Evolutionary conservation across 805 yeast species (phyloP).

Genomic region (Wickerhamomyces silvicola): DNA sequence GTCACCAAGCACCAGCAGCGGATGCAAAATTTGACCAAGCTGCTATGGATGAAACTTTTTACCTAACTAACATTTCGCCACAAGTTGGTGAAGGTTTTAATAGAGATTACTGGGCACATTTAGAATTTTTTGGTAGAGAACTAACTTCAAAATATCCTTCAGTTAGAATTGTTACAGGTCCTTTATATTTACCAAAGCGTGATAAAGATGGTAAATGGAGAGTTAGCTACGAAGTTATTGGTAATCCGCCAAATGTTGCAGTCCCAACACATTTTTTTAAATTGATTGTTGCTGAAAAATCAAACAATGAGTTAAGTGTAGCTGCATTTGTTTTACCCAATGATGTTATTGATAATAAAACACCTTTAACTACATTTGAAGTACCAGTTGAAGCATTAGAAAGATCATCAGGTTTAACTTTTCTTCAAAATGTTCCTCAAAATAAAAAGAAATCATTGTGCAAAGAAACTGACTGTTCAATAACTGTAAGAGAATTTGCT

Average conservation of each 20-base stretch:
- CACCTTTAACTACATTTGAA: slow-evolving; percentile 68
- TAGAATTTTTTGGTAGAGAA: slow-evolving; percentile 82
- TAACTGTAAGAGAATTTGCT: slow-evolving; percentile 75
- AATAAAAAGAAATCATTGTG: slow-evolving; percentile 60
- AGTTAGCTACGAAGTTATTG: slow-evolving; percentile 87
- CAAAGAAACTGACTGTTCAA: slow-evolving; percentile 70
- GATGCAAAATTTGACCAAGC: slow-evolving; percentile 84
- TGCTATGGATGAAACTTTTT: slow-evolving; percentile 95
- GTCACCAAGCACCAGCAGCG: slow-evolving; percentile 98
- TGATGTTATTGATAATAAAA: slow-evolving; percentile 62
- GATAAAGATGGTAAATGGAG: slow-evolving; percentile 75
- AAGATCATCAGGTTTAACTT: slow-evolving; percentile 76
- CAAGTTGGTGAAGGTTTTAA: slow-evolving; percentile 98
- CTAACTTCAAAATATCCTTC: slow-evolving; percentile 64
- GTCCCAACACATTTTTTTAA: slow-evolving; percentile 98
- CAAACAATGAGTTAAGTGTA: slow-evolving; percentile 48
- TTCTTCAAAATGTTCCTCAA: slow-evolving; percentile 62
- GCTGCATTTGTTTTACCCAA: slow-evolving; percentile 96
- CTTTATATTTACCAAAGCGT: slow-evolving; percentile 76
- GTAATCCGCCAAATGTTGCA: slow-evolving; percentile 93
- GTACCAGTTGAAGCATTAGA: slow-evolving; percentile 90
- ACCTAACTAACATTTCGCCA: slow-evolving; percentile 86
- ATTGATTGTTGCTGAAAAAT: slow-evolving; percentile 75
- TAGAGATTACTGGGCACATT: slow-evolving; percentile 96
- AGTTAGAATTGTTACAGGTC: slow-evolving; percentile 90